These are phyloP conservation scores for Mortierella sp. DNA, from an alignment of 371 early-diverging fungal species.

Conservation along the genomic window DNA sequence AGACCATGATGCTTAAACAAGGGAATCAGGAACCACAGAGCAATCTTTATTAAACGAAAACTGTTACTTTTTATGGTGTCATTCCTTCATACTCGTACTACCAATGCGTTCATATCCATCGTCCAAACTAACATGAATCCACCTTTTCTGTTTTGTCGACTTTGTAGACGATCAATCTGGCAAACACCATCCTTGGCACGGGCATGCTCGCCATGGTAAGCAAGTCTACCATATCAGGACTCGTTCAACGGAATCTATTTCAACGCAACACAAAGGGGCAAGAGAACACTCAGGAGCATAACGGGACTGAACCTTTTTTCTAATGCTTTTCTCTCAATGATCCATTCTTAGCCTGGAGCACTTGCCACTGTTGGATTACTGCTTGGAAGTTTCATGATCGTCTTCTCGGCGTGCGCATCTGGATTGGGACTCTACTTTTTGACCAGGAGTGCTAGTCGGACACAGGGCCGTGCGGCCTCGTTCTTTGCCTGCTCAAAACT, in stretches of 20 bases:
- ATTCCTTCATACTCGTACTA: neutral
- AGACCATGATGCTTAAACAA: conserved; percentile 2
- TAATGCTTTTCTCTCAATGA: neutral
- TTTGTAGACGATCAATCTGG: conserved; percentile 77
- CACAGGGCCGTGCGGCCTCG: conserved; percentile 84
- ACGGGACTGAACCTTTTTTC: neutral
- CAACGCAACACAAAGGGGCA: neutral
- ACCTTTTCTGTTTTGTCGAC: neutral
- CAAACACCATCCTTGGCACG: conserved; percentile 96
- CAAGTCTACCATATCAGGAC: conserved; percentile 15
- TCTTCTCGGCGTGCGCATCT: conserved; percentile 82
- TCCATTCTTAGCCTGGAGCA: conserved; percentile 78
- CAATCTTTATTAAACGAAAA: neutral
- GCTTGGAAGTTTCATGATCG: conserved; percentile 84
- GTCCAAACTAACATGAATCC: neutral
- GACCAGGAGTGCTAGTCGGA: conserved; percentile 78
- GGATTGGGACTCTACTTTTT: conserved; percentile 90
- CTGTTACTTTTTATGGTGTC: neutral
- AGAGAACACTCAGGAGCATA: neutral
- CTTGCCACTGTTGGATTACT: conserved; percentile 89
- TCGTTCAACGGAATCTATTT: conserved; percentile 3
- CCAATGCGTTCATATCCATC: neutral
- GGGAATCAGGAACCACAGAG: neutral
- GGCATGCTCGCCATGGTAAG: conserved; percentile 97
- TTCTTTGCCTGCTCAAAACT: conserved; percentile 92